Evolutionary conservation across 1,284 basidiomycete species (phyloP).

Genomic region (Pulveroboletus sp.): DNA sequence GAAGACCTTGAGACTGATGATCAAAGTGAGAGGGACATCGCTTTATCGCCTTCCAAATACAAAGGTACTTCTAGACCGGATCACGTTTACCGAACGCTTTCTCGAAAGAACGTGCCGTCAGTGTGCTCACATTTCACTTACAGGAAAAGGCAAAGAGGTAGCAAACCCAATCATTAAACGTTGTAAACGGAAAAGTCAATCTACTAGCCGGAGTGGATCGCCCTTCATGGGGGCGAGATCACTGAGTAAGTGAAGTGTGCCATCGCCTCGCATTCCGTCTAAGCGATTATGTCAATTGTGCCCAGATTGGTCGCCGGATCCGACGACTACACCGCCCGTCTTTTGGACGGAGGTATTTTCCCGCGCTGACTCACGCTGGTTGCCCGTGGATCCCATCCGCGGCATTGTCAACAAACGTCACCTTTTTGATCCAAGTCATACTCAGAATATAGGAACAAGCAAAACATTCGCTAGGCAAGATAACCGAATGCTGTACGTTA

Average conservation of each 20-base stretch:
- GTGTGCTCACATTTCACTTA: conserved; percentile 13
- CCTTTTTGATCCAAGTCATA: conserved; percentile 76
- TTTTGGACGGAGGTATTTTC: conserved; percentile 99
- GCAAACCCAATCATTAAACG: conserved; percentile 54
- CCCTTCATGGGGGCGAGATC: conserved; percentile 16
- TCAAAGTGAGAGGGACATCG: conserved; percentile 43
- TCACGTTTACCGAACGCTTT: conserved; percentile 6
- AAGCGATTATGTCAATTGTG: conserved; percentile 28
- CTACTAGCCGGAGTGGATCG: conserved; percentile 26
- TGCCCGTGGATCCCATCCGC: conserved; percentile 89
- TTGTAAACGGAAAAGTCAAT: conserved; percentile 53
- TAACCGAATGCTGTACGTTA: conserved; percentile 91
- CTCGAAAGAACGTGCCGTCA: not conserved
- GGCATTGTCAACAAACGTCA: conserved; percentile 79
- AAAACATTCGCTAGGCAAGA: conserved; percentile 46
- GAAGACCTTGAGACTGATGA: conserved; percentile 11
- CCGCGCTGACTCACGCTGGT: conserved; percentile 87
- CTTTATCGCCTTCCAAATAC: conserved; percentile 28
- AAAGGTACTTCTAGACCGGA: conserved; percentile 30
- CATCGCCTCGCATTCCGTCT: conserved; percentile 10
- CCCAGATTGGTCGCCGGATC: conserved; percentile 49
- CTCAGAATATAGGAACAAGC: conserved; percentile 21
- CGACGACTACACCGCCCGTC: conserved; percentile 74
- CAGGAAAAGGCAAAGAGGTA: conserved; percentile 56
- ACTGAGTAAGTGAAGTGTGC: conserved; percentile 25